phyloP scores from a whole-genome alignment of 768 basidiomycete genomes.

The Leccinum olivaceopallidum region DNA sequence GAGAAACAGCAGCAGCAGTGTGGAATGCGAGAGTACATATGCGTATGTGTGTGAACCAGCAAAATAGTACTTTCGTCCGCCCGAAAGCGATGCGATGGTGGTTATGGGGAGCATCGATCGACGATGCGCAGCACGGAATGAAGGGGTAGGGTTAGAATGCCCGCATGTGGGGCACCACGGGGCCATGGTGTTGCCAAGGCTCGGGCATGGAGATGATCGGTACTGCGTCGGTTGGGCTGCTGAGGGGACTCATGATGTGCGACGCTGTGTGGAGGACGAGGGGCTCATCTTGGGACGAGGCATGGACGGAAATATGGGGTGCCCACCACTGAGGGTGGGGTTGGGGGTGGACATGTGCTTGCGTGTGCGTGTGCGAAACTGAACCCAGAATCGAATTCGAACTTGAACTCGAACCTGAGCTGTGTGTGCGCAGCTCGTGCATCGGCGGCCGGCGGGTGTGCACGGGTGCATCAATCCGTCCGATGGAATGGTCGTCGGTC shows the following conservation, averaged over 20 bases:
- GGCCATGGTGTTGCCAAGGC: conserved; percentile 19
- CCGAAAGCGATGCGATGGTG: not conserved
- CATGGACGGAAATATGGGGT: not conserved
- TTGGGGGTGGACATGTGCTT: not conserved
- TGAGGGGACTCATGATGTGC: conserved; percentile 12
- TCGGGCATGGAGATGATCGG: conserved; percentile 25
- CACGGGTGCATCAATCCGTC: conserved; percentile 2
- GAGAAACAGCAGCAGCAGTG: conserved; percentile 4
- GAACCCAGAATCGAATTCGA: not conserved
- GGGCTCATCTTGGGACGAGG: conserved; percentile 6
- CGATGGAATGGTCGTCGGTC: conserved; percentile 16
- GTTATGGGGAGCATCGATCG: conserved; percentile 12
- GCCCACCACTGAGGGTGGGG: not conserved
- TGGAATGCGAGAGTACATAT: conserved; percentile 8
- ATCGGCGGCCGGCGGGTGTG: conserved; percentile 13
- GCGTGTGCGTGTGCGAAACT: not conserved
- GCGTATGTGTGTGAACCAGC: not conserved
- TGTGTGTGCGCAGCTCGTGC: conserved; percentile 7
- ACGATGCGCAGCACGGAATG: conserved; percentile 5
- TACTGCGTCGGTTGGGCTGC: conserved; percentile 6
- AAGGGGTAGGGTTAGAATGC: conserved; percentile 12
- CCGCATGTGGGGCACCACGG: conserved; percentile 1
- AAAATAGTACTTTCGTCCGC: not conserved
- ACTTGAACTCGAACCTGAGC: not conserved
- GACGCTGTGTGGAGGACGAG: not conserved